These are phyloP conservation scores for Platanthera guangdongensis DNA, from an alignment of 106 monocot genomes.

Conservation along the genomic window DNA sequence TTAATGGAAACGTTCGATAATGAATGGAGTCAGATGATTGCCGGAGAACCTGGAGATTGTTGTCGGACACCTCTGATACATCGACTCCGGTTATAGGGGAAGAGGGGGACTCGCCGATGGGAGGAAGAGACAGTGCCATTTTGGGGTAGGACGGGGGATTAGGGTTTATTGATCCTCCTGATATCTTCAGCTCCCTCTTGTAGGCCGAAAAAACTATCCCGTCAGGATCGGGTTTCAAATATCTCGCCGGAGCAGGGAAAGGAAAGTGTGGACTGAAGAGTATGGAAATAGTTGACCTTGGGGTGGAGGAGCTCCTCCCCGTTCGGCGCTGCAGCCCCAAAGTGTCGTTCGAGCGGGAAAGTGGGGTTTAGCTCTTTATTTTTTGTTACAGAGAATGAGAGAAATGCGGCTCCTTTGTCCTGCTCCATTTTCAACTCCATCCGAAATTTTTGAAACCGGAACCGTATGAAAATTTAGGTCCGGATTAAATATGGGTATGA, in stretches of 20 bases:
- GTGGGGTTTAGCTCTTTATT: too few species aligned
- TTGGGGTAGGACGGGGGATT: background rate
- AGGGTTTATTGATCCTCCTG: background rate
- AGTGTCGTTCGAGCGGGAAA: too few species aligned
- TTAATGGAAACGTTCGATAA: background rate
- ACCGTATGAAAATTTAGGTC: too few species aligned
- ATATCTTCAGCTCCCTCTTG: background rate
- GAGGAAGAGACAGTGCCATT: background rate
- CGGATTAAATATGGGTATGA: too few species aligned
- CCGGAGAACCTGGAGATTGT: conserved; percentile 2
- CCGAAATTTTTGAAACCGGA: too few species aligned
- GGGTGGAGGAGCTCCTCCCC: too few species aligned
- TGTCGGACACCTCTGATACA: background rate
- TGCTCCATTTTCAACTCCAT: too few species aligned
- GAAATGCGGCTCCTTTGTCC: too few species aligned
- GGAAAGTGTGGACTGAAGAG: background rate
- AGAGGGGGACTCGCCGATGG: background rate
- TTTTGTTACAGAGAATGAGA: too few species aligned
- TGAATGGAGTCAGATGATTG: background rate
- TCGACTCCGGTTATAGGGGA: background rate
- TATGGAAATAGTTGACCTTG: background rate
- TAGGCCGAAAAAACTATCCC: too few species aligned
- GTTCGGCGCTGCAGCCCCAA: too few species aligned
- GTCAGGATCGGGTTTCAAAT: background rate
- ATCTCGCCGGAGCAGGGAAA: background rate